Base-by-base conservation (phyloP, 805 yeast genomes). In the Wickerhamiella lipophila region DNA sequence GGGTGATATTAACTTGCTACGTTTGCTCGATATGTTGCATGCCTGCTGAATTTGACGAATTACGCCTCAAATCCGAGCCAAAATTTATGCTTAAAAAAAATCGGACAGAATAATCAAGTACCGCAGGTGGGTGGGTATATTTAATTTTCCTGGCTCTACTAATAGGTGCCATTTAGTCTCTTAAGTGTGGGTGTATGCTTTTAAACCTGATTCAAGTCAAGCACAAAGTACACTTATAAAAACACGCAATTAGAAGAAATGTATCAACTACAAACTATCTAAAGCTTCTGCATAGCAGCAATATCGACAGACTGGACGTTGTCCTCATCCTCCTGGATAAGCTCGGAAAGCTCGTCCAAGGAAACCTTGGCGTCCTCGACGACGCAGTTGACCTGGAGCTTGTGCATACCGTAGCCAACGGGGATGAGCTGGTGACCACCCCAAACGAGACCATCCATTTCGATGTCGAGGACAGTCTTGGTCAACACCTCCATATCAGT, bases 401-500 rank as follows among this genome's bases (percentile, higher is more conserved):
- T 92, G 83, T 85, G 85, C 79, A 92, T 89, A 81, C 99, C 99
- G 82, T 78, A 92, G 73, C 98, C 99, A 65, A 92, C 94, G 68
- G 96, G 92, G 63, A 92, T 76, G 75, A 80, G 87, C 75, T 82
- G 88, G 78, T 75, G 81, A 65, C 88, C 40, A 84, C 99, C 99
- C 98, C 98, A 92, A 58, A 71, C 72, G 67, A 92, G 81, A 80
- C 99, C 99, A 42, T 92, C 98, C 74, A 70, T 71, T 68, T 79
- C 84, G 62, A 89, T 71, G 61, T 76, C 66, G 79, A 86, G 88
- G 66, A 87, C 96, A 72, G 79, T 78, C 56, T 82, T 88, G 61
- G 85, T 71, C 74, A 92, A 68, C 71, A 81, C 81, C 56, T 92
- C 94, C 68, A 92, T 77, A 68, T 89, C 81, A 62, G 99, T 92